These are phyloP conservation scores for Suillus weaverae DNA, from an alignment of 768 basidiomycete species.

Conservation along the genomic window DNA sequence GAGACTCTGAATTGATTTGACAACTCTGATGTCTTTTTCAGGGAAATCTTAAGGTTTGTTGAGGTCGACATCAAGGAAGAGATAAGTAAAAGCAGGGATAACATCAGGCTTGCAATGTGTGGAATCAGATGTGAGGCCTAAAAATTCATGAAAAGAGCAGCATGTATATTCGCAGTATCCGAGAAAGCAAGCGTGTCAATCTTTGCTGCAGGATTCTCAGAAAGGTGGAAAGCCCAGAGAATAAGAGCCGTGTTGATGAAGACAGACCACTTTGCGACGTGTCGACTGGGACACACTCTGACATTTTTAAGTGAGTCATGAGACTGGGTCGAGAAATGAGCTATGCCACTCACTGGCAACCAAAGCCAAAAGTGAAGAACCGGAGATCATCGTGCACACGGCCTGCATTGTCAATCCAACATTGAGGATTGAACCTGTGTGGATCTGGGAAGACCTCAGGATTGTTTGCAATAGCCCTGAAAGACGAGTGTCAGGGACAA, in stretches of 20 bases:
- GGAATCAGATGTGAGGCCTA: too few relatives aligned
- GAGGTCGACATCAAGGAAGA: too few relatives aligned
- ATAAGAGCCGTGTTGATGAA: conserved; percentile 62
- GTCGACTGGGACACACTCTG: conserved; percentile 59
- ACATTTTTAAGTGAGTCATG: neutral
- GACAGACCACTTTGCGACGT: conserved; percentile 45
- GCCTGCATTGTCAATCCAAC: conserved; percentile 43
- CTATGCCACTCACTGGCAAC: conserved; percentile 26
- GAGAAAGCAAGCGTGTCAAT: conserved; percentile 64
- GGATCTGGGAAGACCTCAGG: conserved; percentile 54
- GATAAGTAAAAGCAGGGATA: too few relatives aligned
- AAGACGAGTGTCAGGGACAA: neutral
- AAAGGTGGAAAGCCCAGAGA: conserved; percentile 61
- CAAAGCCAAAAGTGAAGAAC: conserved; percentile 38
- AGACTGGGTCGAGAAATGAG: neutral
- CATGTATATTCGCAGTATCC: conserved; percentile 58
- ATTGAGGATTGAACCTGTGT: conserved; percentile 51
- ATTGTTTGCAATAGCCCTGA: conserved; percentile 48
- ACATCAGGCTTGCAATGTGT: too few relatives aligned
- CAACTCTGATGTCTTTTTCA: too few relatives aligned
- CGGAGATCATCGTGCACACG: conserved; percentile 26
- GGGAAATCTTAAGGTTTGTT: too few relatives aligned
- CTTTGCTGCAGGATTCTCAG: conserved; percentile 44
- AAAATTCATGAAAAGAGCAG: conserved; percentile 30
- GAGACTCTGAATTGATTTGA: too few relatives aligned